Evolutionary conservation across 177 flowering plant species (phyloP).

Genomic region (Vitis hybrid): DNA sequence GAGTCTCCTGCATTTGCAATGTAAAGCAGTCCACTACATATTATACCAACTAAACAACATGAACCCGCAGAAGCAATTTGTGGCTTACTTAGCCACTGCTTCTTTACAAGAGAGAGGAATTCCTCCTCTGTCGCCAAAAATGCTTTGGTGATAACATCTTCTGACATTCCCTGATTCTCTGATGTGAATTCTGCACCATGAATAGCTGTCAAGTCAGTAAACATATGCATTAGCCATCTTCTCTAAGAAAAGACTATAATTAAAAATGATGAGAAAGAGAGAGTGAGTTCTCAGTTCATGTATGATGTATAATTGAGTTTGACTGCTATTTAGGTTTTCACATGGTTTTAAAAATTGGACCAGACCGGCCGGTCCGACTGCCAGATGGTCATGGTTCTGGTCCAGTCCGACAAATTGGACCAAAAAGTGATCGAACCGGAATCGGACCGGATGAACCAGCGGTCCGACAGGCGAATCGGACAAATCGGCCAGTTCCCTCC

Average conservation of each 20-base stretch:
- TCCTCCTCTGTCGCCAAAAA: conserved; percentile 82
- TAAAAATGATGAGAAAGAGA: background rate
- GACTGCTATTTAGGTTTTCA: no score
- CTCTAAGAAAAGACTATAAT: conserved; percentile 3
- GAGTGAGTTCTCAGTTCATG: background rate
- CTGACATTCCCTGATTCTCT: conserved; percentile 70
- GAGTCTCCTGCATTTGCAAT: conserved; percentile 95
- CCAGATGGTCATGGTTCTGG: no score
- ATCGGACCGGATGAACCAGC: no score
- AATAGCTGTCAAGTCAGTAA: conserved; percentile 31
- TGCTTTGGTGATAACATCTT: conserved; percentile 69
- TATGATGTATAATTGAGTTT: background rate
- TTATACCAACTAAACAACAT: conserved; percentile 86
- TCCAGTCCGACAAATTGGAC: no score
- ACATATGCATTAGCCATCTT: conserved; percentile 9
- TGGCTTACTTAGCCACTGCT: conserved; percentile 70
- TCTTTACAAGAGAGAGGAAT: conserved; percentile 66
- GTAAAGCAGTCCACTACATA: conserved; percentile 68
- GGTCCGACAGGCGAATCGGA: no score
- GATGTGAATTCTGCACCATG: conserved; percentile 61
- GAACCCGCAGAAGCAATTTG: conserved; percentile 89
- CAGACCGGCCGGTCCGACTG: no score
- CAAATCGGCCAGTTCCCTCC: no score
- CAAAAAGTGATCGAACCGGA: no score
- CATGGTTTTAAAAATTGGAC: no score